Evolutionary conservation across 1,284 basidiomycete genomes (phyloP).

Genomic region (Mycena citricolor): DNA sequence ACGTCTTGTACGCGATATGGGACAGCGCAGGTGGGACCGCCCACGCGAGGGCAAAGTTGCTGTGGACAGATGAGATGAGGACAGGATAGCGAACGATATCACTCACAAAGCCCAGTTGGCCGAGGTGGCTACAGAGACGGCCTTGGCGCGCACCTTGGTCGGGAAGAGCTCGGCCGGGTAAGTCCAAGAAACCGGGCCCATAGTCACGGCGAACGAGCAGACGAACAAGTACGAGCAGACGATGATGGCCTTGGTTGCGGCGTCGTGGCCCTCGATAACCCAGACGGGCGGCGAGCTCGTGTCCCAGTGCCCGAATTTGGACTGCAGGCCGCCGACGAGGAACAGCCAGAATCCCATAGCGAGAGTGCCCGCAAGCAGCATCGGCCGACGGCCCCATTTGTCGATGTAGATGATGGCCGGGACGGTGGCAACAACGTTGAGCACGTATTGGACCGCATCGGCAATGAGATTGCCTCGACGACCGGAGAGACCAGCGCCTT

Average conservation of each 20-base stretch:
- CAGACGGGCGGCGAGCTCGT: slow-evolving; percentile 40
- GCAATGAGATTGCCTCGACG: slow-evolving; percentile 71
- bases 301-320: slow-evolving; percentile 64
- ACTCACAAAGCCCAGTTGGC: slow-evolving; percentile 6
- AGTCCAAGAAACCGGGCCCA: slow-evolving; percentile 74
- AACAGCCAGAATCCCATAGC: slow-evolving; percentile 76
- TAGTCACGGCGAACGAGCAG: slow-evolving; percentile 67
- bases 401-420: slow-evolving; percentile 79
- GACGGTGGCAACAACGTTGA: slow-evolving; percentile 69
- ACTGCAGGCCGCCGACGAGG: slow-evolving; percentile 76
- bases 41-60: slow-evolving; percentile 70
- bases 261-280: slow-evolving; percentile 57
- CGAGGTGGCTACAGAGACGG: slow-evolving; percentile 56
- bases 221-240: slow-evolving; percentile 77
- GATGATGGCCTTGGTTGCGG: slow-evolving; percentile 67
- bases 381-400: slow-evolving; percentile 76
- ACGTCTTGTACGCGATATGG: slow-evolving; percentile 57
- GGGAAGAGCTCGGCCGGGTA: slow-evolving; percentile 67
- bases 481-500: slow-evolving; percentile 73
- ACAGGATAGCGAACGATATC: background rate
- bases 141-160: slow-evolving; percentile 71
- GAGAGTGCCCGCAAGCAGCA: slow-evolving; percentile 63
- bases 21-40: slow-evolving; percentile 58
- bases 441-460: slow-evolving; percentile 75
- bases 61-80: background rate